A percentile compares a stretch with the other conserved stretches of the same genome.
phyloP scores from a whole-genome alignment of 495 filamentous ascomycete genomes.

The Trichoderma parareesei region DNA sequence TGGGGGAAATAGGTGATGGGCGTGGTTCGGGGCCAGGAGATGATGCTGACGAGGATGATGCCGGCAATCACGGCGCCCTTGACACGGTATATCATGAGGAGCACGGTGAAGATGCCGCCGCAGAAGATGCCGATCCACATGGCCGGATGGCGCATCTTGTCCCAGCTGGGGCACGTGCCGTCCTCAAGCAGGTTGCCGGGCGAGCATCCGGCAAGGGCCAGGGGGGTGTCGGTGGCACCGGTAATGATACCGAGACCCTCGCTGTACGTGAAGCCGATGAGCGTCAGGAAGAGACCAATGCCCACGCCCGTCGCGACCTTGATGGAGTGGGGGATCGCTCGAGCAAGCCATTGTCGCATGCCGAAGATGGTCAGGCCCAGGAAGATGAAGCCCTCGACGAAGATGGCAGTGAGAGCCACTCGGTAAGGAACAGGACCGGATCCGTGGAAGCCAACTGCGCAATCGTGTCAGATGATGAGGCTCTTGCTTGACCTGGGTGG shows the following conservation, averaged over 20 bases:
- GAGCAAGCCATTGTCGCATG: constrained; percentile 75
- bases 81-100: constrained; percentile 74
- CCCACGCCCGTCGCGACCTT: constrained; percentile 78
- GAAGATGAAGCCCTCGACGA: constrained; percentile 74
- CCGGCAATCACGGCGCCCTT: constrained; percentile 76
- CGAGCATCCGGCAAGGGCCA: constrained; percentile 62
- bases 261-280: constrained; percentile 72
- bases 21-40: constrained; percentile 71
- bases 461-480: not conserved
- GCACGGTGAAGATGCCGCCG: constrained; percentile 64
- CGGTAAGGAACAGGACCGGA: constrained; percentile 56
- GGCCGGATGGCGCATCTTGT: constrained; percentile 67
- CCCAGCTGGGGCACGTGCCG: constrained; percentile 41
- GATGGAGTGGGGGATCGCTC: constrained; percentile 66
- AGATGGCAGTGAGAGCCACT: constrained; percentile 70
- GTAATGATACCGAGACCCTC: constrained; percentile 70
- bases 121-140: constrained; percentile 84
- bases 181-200: constrained; percentile 20
- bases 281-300: constrained; percentile 70
- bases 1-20: constrained; percentile 72
- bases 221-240: constrained; percentile 48
- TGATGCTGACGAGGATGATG: constrained; percentile 73
- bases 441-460: constrained; percentile 58
- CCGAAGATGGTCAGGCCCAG: constrained; percentile 60
- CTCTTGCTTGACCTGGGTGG: not conserved